These are phyloP conservation scores for Monilinia aucupariae DNA, from an alignment of 2,329 filamentous ascomycete genomes.

Conservation along the genomic window DNA sequence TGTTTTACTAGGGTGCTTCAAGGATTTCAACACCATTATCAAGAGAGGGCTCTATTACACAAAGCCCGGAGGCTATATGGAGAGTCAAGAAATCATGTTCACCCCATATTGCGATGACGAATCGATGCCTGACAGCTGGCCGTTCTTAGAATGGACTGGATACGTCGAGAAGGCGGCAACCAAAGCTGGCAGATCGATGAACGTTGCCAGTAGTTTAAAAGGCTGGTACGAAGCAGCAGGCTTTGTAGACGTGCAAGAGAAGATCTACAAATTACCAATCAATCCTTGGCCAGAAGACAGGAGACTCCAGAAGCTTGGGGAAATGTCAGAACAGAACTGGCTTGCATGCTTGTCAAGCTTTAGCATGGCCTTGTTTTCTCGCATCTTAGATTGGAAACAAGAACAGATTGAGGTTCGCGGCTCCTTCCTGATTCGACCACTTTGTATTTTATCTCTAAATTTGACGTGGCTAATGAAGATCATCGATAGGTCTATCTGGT, in stretches of 20 bases:
- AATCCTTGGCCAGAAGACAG: conserved; percentile 47
- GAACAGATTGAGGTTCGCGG: conserved; percentile 33
- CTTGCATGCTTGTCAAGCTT: conserved; percentile 27
- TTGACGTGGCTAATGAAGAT: background rate
- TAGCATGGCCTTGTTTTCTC: conserved; percentile 29
- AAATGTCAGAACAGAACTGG: conserved; percentile 30
- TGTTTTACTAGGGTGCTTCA: conserved; percentile 27
- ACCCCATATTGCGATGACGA: conserved; percentile 41
- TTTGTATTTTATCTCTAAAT: rapidly evolving
- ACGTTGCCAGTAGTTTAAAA: conserved; percentile 28
- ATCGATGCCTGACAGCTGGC: conserved; percentile 32
- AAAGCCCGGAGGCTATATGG: conserved; percentile 33
- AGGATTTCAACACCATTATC: conserved; percentile 46
- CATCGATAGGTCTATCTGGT: conserved; percentile 28
- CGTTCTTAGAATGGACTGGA: conserved; percentile 27
- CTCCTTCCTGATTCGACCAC: background rate
- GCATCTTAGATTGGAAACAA: conserved; percentile 31
- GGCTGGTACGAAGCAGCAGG: conserved; percentile 41
- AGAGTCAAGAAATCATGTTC: conserved; percentile 41
- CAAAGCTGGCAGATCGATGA: conserved; percentile 24
- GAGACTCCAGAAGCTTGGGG: conserved; percentile 27
- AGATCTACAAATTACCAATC: conserved; percentile 49
- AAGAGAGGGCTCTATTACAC: conserved; percentile 42
- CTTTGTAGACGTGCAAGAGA: conserved; percentile 50
- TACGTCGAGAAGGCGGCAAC: conserved; percentile 24